A percentile compares a stretch with the other conserved stretches of the same genome.
These are phyloP conservation scores for Paspalum notatum DNA, from an alignment of 176 grass and related monocot species.

Conservation along the genomic window DNA sequence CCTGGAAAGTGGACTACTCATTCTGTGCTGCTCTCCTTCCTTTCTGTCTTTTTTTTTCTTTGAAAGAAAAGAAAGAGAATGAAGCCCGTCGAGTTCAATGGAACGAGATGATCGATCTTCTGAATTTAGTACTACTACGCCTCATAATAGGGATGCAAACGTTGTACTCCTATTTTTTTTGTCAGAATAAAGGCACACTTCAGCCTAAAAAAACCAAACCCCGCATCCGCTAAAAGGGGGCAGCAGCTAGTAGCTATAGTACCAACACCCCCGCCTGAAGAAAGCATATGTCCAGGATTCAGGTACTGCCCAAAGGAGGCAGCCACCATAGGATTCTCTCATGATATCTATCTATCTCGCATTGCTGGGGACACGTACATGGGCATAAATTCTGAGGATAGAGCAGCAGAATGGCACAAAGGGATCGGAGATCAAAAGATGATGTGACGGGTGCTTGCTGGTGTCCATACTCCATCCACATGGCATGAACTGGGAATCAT, in stretches of 20 bases:
- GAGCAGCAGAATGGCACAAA: conserved; percentile 20
- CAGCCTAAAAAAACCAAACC: neutral
- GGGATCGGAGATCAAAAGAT: conserved; percentile 35
- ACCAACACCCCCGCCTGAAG: conserved; percentile 32
- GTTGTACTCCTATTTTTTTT: conserved; percentile 3
- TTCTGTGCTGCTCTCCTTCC: neutral
- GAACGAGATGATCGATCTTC: neutral
- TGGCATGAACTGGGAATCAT: conserved; percentile 6
- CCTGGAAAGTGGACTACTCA: conserved; percentile 4
- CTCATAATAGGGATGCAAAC: neutral
- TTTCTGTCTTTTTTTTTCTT: neutral
- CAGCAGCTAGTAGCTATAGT: neutral
- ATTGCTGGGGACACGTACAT: neutral
- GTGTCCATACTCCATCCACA: neutral
- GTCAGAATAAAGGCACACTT: neutral
- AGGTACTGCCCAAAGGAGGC: neutral
- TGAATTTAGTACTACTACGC: neutral
- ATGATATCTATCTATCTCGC: neutral
- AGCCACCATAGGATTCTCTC: conserved; percentile 50
- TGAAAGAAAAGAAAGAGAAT: neutral
- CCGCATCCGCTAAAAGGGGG: neutral
- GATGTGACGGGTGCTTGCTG: conserved; percentile 28
- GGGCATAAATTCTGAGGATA: conserved; percentile 18
- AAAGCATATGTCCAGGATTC: conserved; percentile 14
- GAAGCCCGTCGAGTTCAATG: neutral